A percentile compares a stretch with the other conserved stretches of the same genome.
Conservation (phyloP, 257 asterid genomes). For the Cruciata laevipes region DNA sequence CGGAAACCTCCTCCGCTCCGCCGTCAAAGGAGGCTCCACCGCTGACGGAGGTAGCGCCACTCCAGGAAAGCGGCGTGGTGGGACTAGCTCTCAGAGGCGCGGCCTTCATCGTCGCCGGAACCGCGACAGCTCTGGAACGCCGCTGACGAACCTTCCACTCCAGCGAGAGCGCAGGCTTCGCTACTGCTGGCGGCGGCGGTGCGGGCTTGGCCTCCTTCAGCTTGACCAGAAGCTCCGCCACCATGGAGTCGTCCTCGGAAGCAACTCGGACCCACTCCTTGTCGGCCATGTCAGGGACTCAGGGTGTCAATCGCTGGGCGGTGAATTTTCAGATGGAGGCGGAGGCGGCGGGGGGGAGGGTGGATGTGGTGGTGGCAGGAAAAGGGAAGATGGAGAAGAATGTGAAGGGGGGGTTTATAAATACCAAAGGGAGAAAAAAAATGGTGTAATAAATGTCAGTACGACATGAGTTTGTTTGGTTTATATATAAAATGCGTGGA, state of each 20-base stretch:
- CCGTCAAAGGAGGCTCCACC: constrained; percentile 29
- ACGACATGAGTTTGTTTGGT: constrained; percentile 32
- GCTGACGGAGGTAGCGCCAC: constrained; percentile 57
- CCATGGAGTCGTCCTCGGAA: constrained; percentile 48
- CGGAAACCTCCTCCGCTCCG: constrained; percentile 40
- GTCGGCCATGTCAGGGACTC: constrained; percentile 12
- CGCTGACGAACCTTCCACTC: constrained; percentile 73
- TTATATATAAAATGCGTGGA: background rate
- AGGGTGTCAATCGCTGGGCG: background rate
- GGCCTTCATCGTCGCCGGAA: constrained; percentile 24
- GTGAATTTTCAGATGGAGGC: background rate
- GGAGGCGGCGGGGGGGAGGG: constrained; percentile 12
- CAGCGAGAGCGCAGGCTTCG: constrained; percentile 27
- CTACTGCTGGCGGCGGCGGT: constrained; percentile 19
- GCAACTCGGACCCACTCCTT: constrained; percentile 58
- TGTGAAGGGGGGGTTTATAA: constrained; percentile 23
- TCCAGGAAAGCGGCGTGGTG: constrained; percentile 69
- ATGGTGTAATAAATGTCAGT: constrained; percentile 19
- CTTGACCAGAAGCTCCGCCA: constrained; percentile 48
- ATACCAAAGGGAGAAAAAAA: background rate
- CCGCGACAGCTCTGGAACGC: constrained; percentile 39
- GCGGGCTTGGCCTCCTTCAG: constrained; percentile 19
- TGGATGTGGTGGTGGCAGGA: constrained; percentile 31
- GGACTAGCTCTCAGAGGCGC: constrained; percentile 46
- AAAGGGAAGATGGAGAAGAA: constrained; percentile 26